These are phyloP conservation scores for Fusarium nelsonii DNA, from an alignment of 2,329 filamentous ascomycete genomes.

Conservation along the genomic window DNA sequence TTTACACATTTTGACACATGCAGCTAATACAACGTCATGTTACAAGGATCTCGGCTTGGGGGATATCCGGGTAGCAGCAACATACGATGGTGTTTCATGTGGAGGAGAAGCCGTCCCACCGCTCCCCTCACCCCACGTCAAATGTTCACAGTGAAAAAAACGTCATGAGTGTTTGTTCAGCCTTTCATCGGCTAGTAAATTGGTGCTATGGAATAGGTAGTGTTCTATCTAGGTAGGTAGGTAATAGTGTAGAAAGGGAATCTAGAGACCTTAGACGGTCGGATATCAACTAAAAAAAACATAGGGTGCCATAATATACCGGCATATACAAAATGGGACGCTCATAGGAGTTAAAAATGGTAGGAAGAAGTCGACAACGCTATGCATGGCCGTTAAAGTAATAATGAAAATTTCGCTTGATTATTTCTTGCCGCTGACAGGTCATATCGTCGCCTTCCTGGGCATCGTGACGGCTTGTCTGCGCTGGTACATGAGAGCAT, in stretches of 20 bases:
- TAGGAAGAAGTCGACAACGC: constrained; percentile 36
- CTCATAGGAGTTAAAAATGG: constrained; percentile 22
- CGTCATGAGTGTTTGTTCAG: constrained; percentile 14
- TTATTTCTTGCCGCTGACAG: constrained; percentile 9
- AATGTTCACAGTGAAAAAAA: constrained; percentile 7
- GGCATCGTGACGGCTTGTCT: constrained; percentile 38
- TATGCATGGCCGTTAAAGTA: constrained; percentile 37
- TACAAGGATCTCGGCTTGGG: constrained; percentile 27
- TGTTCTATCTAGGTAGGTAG: constrained; percentile 2
- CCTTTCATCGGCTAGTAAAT: constrained; percentile 24
- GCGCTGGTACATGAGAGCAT: constrained; percentile 72
- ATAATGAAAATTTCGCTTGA: constrained; percentile 31
- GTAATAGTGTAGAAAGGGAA: constrained; percentile 34
- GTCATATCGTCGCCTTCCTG: constrained; percentile 33
- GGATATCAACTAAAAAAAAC: constrained; percentile 45
- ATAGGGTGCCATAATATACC: constrained; percentile 39
- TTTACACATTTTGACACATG: constrained; percentile 11
- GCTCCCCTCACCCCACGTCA: neutral
- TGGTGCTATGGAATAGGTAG: constrained; percentile 35
- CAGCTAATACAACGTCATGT: constrained; percentile 26
- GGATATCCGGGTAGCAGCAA: constrained; percentile 25
- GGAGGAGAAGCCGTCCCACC: constrained; percentile 27
- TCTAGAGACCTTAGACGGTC: constrained; percentile 36
- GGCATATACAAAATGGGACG: constrained; percentile 40
- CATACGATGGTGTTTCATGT: constrained; percentile 42